Evolutionary conservation across 192 early-diverging fungal species (phyloP).

Genomic region (Diversispora eburnea): DNA sequence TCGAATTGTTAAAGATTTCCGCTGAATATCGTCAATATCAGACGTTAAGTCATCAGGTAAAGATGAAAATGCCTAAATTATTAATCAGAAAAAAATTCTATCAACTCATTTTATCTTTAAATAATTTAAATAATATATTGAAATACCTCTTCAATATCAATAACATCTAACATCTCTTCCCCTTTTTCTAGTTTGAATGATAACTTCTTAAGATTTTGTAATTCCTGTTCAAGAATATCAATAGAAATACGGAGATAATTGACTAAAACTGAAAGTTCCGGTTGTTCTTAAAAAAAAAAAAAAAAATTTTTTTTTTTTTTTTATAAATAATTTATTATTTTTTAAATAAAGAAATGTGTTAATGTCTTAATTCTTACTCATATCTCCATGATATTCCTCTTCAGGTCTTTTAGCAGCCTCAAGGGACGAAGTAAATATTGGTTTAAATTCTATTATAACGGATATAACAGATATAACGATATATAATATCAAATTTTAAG

Average conservation of each 20-base stretch:
- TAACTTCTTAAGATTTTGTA: conserved; percentile 2
- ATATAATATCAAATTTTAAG: not conserved
- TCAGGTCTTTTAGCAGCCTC: conserved; percentile 17
- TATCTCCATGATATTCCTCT: conserved; percentile 1
- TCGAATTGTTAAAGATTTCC: conserved; percentile 3
- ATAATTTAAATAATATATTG: not conserved
- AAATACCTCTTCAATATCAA: not conserved
- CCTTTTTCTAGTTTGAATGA: conserved; percentile 12
- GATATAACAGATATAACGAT: not conserved
- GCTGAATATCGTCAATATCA: not conserved
- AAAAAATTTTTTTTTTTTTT: too few relatives aligned
- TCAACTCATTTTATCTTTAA: not conserved
- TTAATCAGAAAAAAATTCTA: not conserved
- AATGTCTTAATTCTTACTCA: not conserved
- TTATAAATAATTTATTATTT: not conserved
- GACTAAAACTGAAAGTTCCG: conserved; percentile 24
- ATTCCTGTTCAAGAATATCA: not conserved
- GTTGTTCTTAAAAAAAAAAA: conserved; percentile 8
- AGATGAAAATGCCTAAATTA: not conserved
- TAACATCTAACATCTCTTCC: not conserved
- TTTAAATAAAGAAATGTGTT: not conserved
- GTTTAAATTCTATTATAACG: conserved; percentile 11
- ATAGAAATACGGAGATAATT: conserved; percentile 13
- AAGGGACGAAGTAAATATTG: conserved; percentile 20
- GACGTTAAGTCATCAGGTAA: not conserved